Conservation (phyloP, 192 early-diverging fungal genomes). For the Phlyctochytrium arcticum region DNA sequence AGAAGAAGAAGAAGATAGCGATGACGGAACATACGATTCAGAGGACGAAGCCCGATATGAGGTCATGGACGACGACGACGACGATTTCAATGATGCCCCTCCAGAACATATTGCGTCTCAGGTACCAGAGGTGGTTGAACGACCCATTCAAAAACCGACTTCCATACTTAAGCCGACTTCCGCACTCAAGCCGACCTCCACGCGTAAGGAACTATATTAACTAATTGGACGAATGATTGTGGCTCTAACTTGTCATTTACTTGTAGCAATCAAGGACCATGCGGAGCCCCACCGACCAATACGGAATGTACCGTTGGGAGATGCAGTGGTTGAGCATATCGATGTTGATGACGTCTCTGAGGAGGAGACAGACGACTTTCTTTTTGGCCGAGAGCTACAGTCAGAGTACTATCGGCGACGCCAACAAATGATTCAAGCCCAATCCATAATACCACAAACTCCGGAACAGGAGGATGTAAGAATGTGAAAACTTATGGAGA, state of each 20-base stretch:
- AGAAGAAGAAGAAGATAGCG: slow-evolving; percentile 36
- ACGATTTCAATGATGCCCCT: slow-evolving; percentile 37
- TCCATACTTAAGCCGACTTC: no score
- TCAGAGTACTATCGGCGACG: slow-evolving; percentile 29
- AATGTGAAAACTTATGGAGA: background rate
- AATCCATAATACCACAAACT: slow-evolving; percentile 4
- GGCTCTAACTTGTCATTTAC: no score
- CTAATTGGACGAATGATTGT: no score
- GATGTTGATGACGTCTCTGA: slow-evolving; percentile 8
- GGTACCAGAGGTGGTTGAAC: no score
- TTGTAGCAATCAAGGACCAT: background rate
- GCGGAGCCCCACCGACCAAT: slow-evolving; percentile 22
- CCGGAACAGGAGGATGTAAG: slow-evolving; percentile 8
- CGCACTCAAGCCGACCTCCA: no score
- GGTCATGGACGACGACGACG: slow-evolving; percentile 39
- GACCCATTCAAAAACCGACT: no score
- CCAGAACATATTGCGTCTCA: no score
- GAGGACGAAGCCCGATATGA: slow-evolving; percentile 33
- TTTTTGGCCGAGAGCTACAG: slow-evolving; percentile 36
- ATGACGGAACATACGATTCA: no score
- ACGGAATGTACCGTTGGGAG: background rate
- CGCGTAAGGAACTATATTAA: no score
- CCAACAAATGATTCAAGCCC: slow-evolving; percentile 21
- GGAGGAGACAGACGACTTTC: slow-evolving; percentile 36
- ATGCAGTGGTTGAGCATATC: slow-evolving; percentile 20